Base-by-base conservation (phyloP, 2,329 filamentous ascomycete genomes). In the Phaeosphaeria sp. region DNA sequence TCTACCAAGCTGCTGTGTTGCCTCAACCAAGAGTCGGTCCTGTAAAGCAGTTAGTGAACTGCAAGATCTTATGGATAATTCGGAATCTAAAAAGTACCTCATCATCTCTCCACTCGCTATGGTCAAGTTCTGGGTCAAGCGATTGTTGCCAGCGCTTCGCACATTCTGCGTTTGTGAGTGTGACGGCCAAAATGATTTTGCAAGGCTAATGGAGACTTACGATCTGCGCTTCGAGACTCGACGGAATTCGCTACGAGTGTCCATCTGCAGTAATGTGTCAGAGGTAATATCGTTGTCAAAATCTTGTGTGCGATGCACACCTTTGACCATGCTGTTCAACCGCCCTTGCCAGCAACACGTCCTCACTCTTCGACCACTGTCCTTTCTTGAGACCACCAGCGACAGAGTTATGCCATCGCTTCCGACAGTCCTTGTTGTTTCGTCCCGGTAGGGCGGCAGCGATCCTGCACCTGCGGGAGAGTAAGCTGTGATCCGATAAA, bases 131-230 rank as follows among this genome's bases (percentile, higher is more conserved):
- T 3, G 80, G 80, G 57, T 80, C 77, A 1, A 81, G 74, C 8
- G 74, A 78, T 25, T 79, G 78, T 45, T 80, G 78, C 80, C 80
- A 82, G 44, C 80, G 70, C 60, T 82, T 81, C n/a, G 80, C 78
- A 59, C 80, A 81, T 67, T 82, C 79, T 81, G 36, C n/a, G 15
- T 39, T 18, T n/a, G 56, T 60, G 6, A 61, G 60, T 21, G 25
- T 49, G 33, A 20, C 15, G 22, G 43, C 25, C 17, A 20, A 9
- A 13, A 36, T n/a, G 13, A 8, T 17, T 18, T 40, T 44, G 30
- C 30, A 3, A 36, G 11, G 30, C 50, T 42, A 48, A 59, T 57
- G 9, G 15, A 46, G 47, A 71, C 77, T 69, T 58, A 78, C 76
- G 77, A 49, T 79, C 77, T 56, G 77, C 77, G 63, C 75, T 77